Evolutionary conservation across 176 grass and related monocot genomes (phyloP).

Genomic region (Paspalum notatum): DNA sequence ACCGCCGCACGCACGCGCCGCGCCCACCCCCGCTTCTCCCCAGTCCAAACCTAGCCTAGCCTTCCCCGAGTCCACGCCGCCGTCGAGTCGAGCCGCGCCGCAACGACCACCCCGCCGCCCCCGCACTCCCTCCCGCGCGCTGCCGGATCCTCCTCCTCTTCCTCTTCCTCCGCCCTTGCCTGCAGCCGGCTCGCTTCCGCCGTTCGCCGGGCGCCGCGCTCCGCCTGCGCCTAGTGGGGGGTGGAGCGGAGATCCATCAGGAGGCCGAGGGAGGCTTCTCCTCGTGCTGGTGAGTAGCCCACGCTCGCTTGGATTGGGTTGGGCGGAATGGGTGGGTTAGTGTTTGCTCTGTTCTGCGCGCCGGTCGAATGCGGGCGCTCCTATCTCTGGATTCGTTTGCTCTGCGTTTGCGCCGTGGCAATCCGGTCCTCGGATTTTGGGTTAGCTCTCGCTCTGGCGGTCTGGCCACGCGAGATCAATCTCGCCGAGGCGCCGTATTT

Average conservation of each 20-base stretch:
- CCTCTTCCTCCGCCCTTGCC: too few relatives aligned
- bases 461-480: not conserved
- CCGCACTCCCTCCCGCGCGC: not conserved
- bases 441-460: not conserved
- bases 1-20: not conserved
- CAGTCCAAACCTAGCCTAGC: conserved; percentile 3
- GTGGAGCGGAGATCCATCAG: conserved; percentile 4
- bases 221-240: not conserved
- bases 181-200: not conserved
- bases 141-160: not conserved
- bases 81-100: not conserved
- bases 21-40: not conserved
- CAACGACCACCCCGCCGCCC: not conserved
- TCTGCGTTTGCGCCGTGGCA: not conserved
- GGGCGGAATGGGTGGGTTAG: not conserved
- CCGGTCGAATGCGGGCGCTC: not conserved
- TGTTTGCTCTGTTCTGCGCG: not conserved
- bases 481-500: not conserved
- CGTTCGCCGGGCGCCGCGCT: not conserved
- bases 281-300: not conserved
- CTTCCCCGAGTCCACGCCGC: conserved; percentile 22
- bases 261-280: not conserved
- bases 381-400: not conserved
- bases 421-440: not conserved
- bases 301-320: not conserved